A percentile compares a stretch with the other conserved stretches of the same genome.
phyloP scores from a whole-genome alignment of 2,329 filamentous ascomycete species.

The Rhinocladiella similis region DNA sequence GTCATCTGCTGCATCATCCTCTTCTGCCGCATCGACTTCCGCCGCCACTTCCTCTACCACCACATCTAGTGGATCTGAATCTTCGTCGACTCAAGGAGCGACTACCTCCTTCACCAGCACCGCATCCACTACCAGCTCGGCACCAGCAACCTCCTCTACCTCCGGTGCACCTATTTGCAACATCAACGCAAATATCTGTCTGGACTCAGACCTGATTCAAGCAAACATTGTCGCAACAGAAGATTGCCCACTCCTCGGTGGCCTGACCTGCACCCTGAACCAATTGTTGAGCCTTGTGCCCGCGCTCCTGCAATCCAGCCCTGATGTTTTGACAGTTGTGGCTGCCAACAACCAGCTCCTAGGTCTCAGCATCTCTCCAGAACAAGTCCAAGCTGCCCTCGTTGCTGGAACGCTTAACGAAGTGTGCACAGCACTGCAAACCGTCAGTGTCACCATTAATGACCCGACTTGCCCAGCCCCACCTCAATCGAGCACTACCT shows the following conservation, averaged over 20 bases:
- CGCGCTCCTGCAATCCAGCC: not conserved
- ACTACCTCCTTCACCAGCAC: not conserved
- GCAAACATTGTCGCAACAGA: constrained; percentile 11
- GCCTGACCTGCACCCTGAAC: constrained; percentile 9
- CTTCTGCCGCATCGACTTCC: not conserved
- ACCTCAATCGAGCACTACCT: not conserved
- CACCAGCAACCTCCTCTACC: constrained; percentile 8
- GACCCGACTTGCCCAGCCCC: constrained; percentile 11
- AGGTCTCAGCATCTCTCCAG: constrained; percentile 13
- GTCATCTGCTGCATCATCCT: too few species aligned
- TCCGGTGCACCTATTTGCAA: constrained; percentile 6
- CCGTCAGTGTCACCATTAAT: constrained; percentile 3
- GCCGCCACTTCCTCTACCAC: not conserved
- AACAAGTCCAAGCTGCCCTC: constrained; percentile 8
- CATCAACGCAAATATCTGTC: constrained; percentile 14
- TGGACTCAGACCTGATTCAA: constrained; percentile 9
- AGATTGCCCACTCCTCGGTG: constrained; percentile 8
- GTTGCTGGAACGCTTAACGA: constrained; percentile 1
- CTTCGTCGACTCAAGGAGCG: not conserved
- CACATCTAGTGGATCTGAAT: not conserved
- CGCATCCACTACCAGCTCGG: constrained; percentile 6
- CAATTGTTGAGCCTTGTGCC: constrained; percentile 9
- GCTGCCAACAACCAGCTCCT: constrained; percentile 11
- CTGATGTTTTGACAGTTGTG: constrained; percentile 5
- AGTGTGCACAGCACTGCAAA: constrained; percentile 2